phyloP scores from a whole-genome alignment of 2,329 filamentous ascomycete species.

The Thielaviopsis ethacetica region DNA sequence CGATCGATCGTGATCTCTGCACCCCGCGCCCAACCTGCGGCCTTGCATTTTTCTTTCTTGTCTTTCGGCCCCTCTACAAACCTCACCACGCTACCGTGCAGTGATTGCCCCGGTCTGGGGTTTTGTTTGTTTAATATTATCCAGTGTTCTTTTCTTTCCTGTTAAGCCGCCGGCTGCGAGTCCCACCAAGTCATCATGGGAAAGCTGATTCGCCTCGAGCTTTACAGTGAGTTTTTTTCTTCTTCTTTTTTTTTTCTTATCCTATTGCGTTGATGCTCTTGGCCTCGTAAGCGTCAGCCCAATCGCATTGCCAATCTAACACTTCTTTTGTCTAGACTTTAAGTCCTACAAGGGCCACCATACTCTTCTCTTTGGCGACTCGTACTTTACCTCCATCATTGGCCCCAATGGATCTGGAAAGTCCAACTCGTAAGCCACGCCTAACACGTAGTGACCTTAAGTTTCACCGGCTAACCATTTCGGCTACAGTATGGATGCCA shows the following conservation, averaged over 20 bases:
- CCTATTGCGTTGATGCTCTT: background rate
- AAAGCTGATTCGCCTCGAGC: constrained; percentile 85
- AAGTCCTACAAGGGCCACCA: constrained; percentile 99
- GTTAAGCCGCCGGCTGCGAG: background rate
- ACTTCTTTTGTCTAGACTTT: constrained; percentile 49
- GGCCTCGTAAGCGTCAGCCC: background rate
- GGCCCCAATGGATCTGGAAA: constrained; percentile 99
- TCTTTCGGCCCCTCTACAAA: background rate
- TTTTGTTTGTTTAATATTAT: background rate
- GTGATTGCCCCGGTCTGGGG: background rate
- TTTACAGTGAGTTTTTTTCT: constrained; percentile 54
- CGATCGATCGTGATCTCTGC: background rate
- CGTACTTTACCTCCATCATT: constrained; percentile 98
- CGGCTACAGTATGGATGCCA: constrained; percentile 75
- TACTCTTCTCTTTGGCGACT: constrained; percentile 84
- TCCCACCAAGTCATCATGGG: constrained; percentile 50
- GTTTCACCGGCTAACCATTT: background rate
- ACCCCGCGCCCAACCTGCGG: background rate
- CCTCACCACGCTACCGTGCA: background rate
- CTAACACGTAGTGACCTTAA: background rate
- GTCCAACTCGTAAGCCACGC: constrained; percentile 70
- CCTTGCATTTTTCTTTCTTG: background rate
- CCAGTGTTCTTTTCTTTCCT: background rate
- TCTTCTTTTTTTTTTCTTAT: constrained; percentile 13
- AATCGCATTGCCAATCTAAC: constrained; percentile 9